Evolutionary conservation across 2,329 filamentous ascomycete genomes (phyloP).

Genomic region (Sclerotinia borealis): DNA sequence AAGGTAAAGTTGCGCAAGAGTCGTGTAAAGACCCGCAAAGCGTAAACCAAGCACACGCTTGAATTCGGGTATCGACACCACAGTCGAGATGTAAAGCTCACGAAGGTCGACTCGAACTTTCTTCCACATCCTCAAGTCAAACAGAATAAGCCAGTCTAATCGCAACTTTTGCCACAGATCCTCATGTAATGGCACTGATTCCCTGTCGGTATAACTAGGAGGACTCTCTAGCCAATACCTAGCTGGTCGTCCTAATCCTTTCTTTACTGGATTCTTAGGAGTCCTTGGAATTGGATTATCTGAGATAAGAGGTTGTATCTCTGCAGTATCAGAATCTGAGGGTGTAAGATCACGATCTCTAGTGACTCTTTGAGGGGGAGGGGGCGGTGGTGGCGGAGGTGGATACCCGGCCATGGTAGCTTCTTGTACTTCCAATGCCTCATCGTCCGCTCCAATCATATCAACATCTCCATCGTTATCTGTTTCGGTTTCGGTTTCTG

Average conservation of each 20-base stretch:
- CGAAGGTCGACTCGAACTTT: constrained; percentile 84
- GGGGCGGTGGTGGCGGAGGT: constrained; percentile 46
- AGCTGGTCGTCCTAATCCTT: constrained; percentile 55
- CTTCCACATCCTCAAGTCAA: constrained; percentile 95
- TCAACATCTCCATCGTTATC: constrained; percentile 40
- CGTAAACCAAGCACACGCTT: constrained; percentile 87
- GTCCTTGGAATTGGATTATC: constrained; percentile 72
- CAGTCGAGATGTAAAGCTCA: constrained; percentile 91
- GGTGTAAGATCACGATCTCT: constrained; percentile 59
- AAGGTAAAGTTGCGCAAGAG: constrained; percentile 86
- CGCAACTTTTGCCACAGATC: constrained; percentile 85
- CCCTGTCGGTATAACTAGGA: constrained; percentile 56
- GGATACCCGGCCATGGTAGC: constrained; percentile 72
- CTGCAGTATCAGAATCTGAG: constrained; percentile 67
- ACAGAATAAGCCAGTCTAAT: constrained; percentile 89
- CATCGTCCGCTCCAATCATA: constrained; percentile 39
- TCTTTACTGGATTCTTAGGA: constrained; percentile 50
- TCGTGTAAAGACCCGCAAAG: constrained; percentile 93
- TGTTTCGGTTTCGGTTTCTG: constrained; percentile 33
- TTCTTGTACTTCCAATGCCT: constrained; percentile 68
- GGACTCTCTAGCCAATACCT: constrained; percentile 85
- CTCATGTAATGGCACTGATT: constrained; percentile 66
- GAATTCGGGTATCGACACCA: constrained; percentile 92
- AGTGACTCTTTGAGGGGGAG: constrained; percentile 38
- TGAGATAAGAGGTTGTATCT: constrained; percentile 52